Evolutionary conservation across 2,329 filamentous ascomycete species (phyloP).

Genomic region (Phoma sp.): DNA sequence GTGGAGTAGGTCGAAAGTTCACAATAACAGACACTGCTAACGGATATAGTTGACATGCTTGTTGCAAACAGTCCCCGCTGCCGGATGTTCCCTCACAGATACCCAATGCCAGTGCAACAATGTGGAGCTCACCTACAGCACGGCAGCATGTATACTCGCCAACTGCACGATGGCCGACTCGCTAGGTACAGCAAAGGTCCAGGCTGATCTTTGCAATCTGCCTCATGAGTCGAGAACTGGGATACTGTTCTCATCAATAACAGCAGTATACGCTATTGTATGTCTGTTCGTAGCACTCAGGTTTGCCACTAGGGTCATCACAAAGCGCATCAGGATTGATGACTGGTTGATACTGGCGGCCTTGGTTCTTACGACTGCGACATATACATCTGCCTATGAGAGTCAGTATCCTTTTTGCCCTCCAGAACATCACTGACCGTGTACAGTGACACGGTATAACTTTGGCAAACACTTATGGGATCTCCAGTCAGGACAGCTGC

Average conservation of each 20-base stretch:
- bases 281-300: slow-evolving; percentile 21
- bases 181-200: slow-evolving; percentile 26
- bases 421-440: slow-evolving; percentile 2
- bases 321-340: slow-evolving; percentile 24
- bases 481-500: slow-evolving; percentile 4
- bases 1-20: background rate
- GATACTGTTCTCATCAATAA: slow-evolving; percentile 16
- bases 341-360: slow-evolving; percentile 28
- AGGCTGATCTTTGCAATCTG: slow-evolving; percentile 28
- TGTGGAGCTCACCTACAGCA: slow-evolving; percentile 12
- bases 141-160: slow-evolving; percentile 23
- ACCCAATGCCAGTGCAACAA: slow-evolving; percentile 24
- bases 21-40: background rate
- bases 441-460: slow-evolving; percentile 26
- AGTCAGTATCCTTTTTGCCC: slow-evolving; percentile 19
- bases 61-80: slow-evolving; percentile 14
- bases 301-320: slow-evolving; percentile 22
- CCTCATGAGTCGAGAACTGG: slow-evolving; percentile 21
- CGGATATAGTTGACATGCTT: background rate
- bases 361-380: slow-evolving; percentile 24
- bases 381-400: slow-evolving; percentile 24
- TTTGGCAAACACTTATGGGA: slow-evolving; percentile 31
- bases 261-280: slow-evolving; percentile 20
- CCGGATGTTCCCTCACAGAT: slow-evolving; percentile 20
- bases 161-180: slow-evolving; percentile 33